Percentiles rank a stretch among this genome's conserved stretches.
phyloP scores from a whole-genome alignment of 2,329 filamentous ascomycete genomes.

The Lecanicillium sp. region DNA sequence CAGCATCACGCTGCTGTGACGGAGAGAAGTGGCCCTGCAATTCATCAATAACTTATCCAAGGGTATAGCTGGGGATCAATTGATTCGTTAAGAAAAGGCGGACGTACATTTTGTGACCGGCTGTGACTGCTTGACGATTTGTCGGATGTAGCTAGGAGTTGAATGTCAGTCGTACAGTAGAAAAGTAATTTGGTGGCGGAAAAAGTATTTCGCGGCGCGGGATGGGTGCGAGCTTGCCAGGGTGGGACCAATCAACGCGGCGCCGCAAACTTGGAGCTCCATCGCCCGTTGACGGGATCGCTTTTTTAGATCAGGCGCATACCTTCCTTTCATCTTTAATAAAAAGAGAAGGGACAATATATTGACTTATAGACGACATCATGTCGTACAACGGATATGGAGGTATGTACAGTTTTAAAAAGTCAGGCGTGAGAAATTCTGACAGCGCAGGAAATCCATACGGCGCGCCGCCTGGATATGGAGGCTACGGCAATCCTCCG shows the following conservation, averaged over 20 bases:
- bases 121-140: conserved; percentile 2
- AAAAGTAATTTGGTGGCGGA: conserved; percentile 10
- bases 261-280: conserved; percentile 16
- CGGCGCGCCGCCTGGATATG: conserved; percentile 68
- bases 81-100: background rate
- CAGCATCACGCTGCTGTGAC: conserved; percentile 11
- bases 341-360: too few relatives aligned
- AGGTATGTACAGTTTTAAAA: conserved; percentile 28
- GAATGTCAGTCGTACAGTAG: background rate
- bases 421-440: conserved; percentile 14
- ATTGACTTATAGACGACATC: background rate
- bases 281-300: too few relatives aligned
- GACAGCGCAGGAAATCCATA: conserved; percentile 47
- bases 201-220: conserved; percentile 13
- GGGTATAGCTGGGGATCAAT: background rate
- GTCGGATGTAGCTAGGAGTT: background rate
- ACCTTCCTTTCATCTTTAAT: too few relatives aligned
- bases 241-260: conserved; percentile 15
- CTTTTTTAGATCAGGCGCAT: too few relatives aligned
- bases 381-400: conserved; percentile 61
- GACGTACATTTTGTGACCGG: conserved; percentile 7
- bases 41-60: background rate
- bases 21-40: conserved; percentile 9
- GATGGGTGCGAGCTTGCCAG: conserved; percentile 3
- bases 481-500: conserved; percentile 47